Evolutionary conservation across 768 basidiomycete genomes (phyloP).

Genomic region (Hygrocybe punicea): DNA sequence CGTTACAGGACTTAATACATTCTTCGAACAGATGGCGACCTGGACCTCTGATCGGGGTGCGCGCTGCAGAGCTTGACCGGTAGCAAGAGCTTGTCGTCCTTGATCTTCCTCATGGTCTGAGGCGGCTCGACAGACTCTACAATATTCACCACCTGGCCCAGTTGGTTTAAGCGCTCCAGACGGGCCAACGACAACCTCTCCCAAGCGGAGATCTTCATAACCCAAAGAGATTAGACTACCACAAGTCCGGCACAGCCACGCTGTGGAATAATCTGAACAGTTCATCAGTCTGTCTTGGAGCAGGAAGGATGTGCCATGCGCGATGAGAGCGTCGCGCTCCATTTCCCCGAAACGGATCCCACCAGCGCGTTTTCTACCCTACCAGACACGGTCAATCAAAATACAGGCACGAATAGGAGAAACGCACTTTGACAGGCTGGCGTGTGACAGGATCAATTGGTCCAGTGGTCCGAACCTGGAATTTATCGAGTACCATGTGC

Average conservation of each 20-base stretch:
- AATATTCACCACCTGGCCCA: constrained; percentile 88
- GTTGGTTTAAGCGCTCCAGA: constrained; percentile 53
- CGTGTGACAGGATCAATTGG: constrained; percentile 94
- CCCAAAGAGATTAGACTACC: constrained; percentile 95
- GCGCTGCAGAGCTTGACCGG: constrained; percentile 47
- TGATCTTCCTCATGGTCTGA: constrained; percentile 62
- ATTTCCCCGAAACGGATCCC: constrained; percentile 99
- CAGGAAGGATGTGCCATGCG: constrained; percentile 97
- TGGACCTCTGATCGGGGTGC: constrained; percentile 49
- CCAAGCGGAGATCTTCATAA: constrained; percentile 82
- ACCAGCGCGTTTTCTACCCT: constrained; percentile 97
- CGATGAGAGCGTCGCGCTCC: constrained; percentile 98
- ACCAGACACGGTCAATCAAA: constrained; percentile 2
- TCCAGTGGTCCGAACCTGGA: constrained; percentile 97
- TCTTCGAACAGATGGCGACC: constrained; percentile 63
- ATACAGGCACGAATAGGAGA: constrained; percentile 3
- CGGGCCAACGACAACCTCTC: constrained; percentile 54
- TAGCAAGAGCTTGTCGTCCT: constrained; percentile 57
- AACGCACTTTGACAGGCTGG: constrained; percentile 87
- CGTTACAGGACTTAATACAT: constrained; percentile 55
- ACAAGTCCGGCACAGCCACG: constrained; percentile 97
- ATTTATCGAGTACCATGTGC: constrained; percentile 99
- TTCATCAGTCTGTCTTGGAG: constrained; percentile 99
- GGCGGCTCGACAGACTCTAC: constrained; percentile 81
- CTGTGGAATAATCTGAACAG: constrained; percentile 98